phyloP scores from a whole-genome alignment of 768 basidiomycete genomes.

The Paxillus rubicundulus region DNA sequence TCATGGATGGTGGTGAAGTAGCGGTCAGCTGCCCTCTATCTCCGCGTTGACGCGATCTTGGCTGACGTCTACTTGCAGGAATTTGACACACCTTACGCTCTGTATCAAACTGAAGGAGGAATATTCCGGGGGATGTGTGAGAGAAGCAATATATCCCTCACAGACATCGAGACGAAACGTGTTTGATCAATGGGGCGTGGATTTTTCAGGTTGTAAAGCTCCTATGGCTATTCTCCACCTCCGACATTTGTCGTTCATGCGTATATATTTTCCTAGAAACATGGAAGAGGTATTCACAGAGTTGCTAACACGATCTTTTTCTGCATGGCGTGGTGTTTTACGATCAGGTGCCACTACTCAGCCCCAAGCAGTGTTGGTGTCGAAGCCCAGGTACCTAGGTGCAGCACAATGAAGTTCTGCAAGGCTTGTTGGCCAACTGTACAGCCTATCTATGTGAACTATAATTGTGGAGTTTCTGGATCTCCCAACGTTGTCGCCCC shows the following conservation, averaged over 20 bases:
- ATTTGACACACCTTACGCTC: constrained; percentile 54
- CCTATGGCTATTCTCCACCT: background rate
- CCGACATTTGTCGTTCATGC: background rate
- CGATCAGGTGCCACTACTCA: no score
- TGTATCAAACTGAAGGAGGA: constrained; percentile 46
- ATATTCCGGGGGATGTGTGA: constrained; percentile 66
- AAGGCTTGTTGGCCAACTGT: no score
- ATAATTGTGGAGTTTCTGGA: no score
- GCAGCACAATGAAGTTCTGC: no score
- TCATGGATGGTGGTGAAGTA: constrained; percentile 62
- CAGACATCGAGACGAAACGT: constrained; percentile 38
- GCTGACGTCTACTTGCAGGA: constrained; percentile 34
- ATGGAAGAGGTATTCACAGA: no score
- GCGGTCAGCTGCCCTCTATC: constrained; percentile 34
- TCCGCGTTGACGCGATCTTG: background rate
- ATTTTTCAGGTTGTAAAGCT: background rate
- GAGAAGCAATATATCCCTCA: constrained; percentile 46
- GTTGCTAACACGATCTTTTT: no score
- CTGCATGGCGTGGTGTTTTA: no score
- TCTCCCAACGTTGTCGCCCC: no score
- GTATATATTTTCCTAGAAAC: background rate
- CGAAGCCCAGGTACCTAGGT: no score
- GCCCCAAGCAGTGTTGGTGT: no score
- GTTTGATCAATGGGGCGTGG: background rate
- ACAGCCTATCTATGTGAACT: no score